Evolutionary conservation across 306 rosid genomes (phyloP), one percentile per base, ranked within the genome.

Genomic region (Sesbania bispinosa): DNA sequence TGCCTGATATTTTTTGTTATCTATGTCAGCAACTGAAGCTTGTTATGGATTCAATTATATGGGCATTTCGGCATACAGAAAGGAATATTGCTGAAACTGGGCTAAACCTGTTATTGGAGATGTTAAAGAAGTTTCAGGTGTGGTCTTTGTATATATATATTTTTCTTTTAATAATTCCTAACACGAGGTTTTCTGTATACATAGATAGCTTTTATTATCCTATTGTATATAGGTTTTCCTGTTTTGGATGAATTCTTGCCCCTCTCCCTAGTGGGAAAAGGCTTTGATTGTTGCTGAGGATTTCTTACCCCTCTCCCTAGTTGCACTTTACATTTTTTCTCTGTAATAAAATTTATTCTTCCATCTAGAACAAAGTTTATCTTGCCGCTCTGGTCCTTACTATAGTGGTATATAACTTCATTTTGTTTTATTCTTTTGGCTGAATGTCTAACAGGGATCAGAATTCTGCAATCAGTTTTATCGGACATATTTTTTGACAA

Each of bases 1-100:
- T 36, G 10, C 19, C 75, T 80, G 45, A 78, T 69, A 11, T 63
- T 33, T 69, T 27, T 74, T 39, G 42, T 64, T n/a, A 20, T 54
- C n/a, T n/a, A 3, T 65, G 7, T 74, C 96, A 95, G 99, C 99
- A 95, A 86, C 83, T 95, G 48, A 95, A 95, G 82, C 99, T 95
- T 77, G 94, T 95, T 47, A 88, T 95, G 96, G 99, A 95, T 83
- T 95, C 99, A 69, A 91, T 95, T 69, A 88, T 88, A 71, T 89
- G 99, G 99, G 99, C 97, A 5, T 89, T 95, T 78, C 91, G 99
- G 79, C 99, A 95, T 77, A 95, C 99, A 0, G 97, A 95, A 80
- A 91, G 99, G 58, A 95, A 95, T 70, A 95, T 95, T 70, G 99
- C 99, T 51, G 97, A 89, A 83, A 92, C 96, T 60, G 96, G 97